A percentile compares a stretch with the other conserved stretches of the same genome.
Conservation (phyloP, 2,329 filamentous ascomycete genomes). For the Trichoderma simmonsii region DNA sequence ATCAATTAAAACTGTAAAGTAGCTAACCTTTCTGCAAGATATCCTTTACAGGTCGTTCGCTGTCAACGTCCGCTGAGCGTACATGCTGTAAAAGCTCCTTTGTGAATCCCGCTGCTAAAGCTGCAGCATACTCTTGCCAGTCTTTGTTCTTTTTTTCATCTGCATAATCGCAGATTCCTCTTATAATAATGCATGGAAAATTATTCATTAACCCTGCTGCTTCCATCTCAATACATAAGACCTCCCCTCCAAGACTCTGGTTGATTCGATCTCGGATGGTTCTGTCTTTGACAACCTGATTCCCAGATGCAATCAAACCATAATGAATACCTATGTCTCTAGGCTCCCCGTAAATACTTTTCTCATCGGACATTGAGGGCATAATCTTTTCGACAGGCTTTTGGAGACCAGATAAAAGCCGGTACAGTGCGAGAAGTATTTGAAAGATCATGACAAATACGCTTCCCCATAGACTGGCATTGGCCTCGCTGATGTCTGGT, state of each 20-base stretch:
- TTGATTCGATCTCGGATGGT: not conserved
- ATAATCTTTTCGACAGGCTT: not conserved
- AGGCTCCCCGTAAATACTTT: not conserved
- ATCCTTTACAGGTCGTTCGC: not conserved
- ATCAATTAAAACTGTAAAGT: not conserved
- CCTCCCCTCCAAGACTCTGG: not conserved
- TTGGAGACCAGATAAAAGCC: not conserved
- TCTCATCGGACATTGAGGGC: not conserved
- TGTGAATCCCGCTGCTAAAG: not conserved
- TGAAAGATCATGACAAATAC: not conserved
- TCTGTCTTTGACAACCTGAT: not conserved
- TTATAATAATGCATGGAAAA: not conserved
- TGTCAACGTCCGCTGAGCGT: not conserved
- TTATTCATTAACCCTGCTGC: not conserved
- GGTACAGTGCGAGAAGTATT: not conserved
- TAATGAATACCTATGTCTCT: not conserved
- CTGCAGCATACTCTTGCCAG: not conserved
- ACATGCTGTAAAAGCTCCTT: not conserved
- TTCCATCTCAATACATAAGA: not conserved
- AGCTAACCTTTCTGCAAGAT: not conserved
- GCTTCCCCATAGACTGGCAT: not conserved
- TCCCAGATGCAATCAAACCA: not conserved
- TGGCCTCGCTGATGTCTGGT: not conserved
- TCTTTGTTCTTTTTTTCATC: not conserved
- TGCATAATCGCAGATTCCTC: not conserved